Conservation (phyloP, 306 rosid genomes). For the Prunus mongolica region DNA sequence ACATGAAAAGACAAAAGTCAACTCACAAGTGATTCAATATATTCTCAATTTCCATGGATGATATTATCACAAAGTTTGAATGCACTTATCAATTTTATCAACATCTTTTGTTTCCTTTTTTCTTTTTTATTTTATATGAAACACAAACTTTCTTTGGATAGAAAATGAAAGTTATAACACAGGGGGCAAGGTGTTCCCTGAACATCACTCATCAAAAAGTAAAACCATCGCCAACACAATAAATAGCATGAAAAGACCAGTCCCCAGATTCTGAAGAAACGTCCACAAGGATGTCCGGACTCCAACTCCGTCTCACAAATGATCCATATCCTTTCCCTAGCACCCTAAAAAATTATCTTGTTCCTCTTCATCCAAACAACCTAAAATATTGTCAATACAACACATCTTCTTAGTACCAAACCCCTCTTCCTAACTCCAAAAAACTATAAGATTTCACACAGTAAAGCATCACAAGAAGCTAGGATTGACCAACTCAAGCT, state of each 20-base stretch:
- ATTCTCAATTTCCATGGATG: not conserved
- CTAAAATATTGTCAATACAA: not conserved
- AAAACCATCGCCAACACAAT: not conserved
- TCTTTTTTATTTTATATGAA: not conserved
- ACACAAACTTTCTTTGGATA: not conserved
- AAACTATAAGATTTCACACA: not conserved
- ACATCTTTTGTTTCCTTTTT: not conserved
- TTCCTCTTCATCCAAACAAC: not conserved
- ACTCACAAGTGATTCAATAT: constrained; percentile 14
- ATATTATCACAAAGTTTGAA: not conserved
- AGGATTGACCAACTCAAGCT: not conserved
- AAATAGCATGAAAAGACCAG: not conserved
- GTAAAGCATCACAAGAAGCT: not conserved
- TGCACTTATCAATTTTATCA: not conserved
- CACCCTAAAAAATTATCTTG: not conserved
- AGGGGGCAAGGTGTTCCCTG: not conserved
- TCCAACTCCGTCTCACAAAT: not conserved
- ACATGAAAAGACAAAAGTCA: constrained; percentile 27
- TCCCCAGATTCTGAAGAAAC: not conserved
- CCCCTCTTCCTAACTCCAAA: not conserved
- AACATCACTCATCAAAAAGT: not conserved
- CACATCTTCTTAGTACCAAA: not conserved
- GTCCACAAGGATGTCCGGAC: not conserved
- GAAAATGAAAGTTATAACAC: not conserved
- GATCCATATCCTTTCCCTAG: not conserved